Percentiles rank a stretch among this genome's conserved stretches.
Evolutionary conservation across 345 rosid species (phyloP).

Genomic region (Citrus cavaleriei): DNA sequence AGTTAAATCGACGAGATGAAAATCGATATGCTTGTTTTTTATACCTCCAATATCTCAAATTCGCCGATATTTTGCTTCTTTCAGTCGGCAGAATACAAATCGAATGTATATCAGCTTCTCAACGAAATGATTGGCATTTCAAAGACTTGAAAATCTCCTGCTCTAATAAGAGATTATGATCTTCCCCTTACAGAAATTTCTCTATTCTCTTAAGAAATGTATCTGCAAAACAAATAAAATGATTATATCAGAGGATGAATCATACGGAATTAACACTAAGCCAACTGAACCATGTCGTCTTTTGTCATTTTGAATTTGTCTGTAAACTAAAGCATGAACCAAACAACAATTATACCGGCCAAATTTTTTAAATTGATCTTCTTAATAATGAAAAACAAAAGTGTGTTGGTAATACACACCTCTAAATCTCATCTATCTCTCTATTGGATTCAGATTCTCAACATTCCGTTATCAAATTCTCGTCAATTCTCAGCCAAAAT

Average conservation of each 20-base stretch:
- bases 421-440: background rate
- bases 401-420: slow-evolving; percentile 21
- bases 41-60: slow-evolving; percentile 14
- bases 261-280: background rate
- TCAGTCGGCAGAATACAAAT: background rate
- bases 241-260: slow-evolving; percentile 4
- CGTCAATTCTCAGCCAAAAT: background rate
- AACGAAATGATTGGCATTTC: slow-evolving; percentile 33
- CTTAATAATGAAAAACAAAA: background rate
- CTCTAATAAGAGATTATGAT: slow-evolving; percentile 20
- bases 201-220: slow-evolving; percentile 13
- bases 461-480: slow-evolving; percentile 20
- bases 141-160: slow-evolving; percentile 9
- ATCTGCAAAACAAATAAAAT: slow-evolving; percentile 19
- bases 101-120: slow-evolving; percentile 21
- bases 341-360: background rate
- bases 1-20: slow-evolving; percentile 8
- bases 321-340: slow-evolving; percentile 8
- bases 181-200: slow-evolving; percentile 14
- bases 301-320: slow-evolving; percentile 12
- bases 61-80: slow-evolving; percentile 11
- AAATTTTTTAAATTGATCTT: background rate
- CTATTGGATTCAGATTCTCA: slow-evolving; percentile 24
- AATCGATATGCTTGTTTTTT: background rate
- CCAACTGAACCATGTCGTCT: background rate